These are phyloP conservation scores for Sabuloglossum arenarium DNA, from an alignment of 495 filamentous ascomycete species.

Conservation along the genomic window DNA sequence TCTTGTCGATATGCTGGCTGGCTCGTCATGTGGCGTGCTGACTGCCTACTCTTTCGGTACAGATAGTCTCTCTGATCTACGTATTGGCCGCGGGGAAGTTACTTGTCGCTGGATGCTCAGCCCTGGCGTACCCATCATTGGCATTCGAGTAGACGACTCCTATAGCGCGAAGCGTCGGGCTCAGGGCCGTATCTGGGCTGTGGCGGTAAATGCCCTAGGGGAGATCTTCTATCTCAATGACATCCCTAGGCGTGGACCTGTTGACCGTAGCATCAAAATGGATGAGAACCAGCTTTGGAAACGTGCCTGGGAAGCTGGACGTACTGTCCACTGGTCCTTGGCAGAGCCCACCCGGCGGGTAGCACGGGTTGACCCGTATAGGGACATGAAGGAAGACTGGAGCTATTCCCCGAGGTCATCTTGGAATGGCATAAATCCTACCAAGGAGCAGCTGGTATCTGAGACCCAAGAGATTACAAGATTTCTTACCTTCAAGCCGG, in stretches of 20 bases:
- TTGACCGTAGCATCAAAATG: conserved; percentile 14
- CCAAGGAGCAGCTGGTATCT: conserved; percentile 41
- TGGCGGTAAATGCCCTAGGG: conserved; percentile 74
- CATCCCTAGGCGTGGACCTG: conserved; percentile 27
- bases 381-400: conserved; percentile 26
- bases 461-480: conserved; percentile 67
- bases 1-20: conserved; percentile 59
- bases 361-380: conserved; percentile 49
- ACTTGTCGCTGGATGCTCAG: conserved; percentile 76
- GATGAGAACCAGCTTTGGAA: conserved; percentile 30
- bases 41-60: conserved; percentile 60
- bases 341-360: conserved; percentile 53
- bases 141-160: conserved; percentile 64
- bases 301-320: conserved; percentile 59
- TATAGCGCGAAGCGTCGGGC: conserved; percentile 47
- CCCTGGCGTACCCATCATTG: conserved; percentile 81
- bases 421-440: conserved; percentile 49
- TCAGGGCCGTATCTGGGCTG: conserved; percentile 60
- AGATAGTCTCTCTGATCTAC: conserved; percentile 37
- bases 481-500: conserved; percentile 52
- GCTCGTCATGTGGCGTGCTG: conserved; percentile 72
- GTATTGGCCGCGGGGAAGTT: conserved; percentile 51
- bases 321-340: conserved; percentile 58
- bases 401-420: conserved; percentile 50
- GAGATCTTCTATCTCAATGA: conserved; percentile 73